Evolutionary conservation across 2,329 filamentous ascomycete genomes (phyloP).

Genomic region (Venturia nashicola): DNA sequence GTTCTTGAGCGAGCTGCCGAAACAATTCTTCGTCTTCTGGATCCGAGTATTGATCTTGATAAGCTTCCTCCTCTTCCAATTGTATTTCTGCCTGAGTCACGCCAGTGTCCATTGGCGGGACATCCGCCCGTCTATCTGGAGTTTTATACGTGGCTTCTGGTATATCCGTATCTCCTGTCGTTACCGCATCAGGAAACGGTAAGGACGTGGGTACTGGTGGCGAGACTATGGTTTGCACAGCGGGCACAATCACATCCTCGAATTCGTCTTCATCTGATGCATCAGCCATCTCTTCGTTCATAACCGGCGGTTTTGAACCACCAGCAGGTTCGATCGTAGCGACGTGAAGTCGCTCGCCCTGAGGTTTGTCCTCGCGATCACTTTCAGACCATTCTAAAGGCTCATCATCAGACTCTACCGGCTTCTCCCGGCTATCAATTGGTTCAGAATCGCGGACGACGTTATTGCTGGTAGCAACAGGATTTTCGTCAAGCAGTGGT

Average conservation of each 20-base stretch:
- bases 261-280: constrained; percentile 23
- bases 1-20: constrained; percentile 74
- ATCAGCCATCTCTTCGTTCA: neutral
- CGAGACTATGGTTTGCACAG: neutral
- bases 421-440: neutral
- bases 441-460: neutral
- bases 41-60: constrained; percentile 46
- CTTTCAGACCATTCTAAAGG: constrained; percentile 42
- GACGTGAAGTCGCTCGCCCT: too few species aligned
- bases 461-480: neutral
- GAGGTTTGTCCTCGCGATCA: constrained; percentile 24
- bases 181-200: neutral
- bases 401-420: constrained; percentile 23
- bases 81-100: neutral
- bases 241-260: constrained; percentile 23
- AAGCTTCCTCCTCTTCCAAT: neutral
- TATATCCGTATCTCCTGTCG: neutral
- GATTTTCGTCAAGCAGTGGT: neutral
- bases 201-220: neutral
- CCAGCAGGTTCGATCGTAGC: neutral
- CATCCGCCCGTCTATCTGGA: neutral
- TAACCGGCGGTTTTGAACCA: neutral
- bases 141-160: neutral
- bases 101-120: neutral
- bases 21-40: constrained; percentile 87